Conservation (phyloP, 768 basidiomycete species). For the Pleurotus sapidus region DNA sequence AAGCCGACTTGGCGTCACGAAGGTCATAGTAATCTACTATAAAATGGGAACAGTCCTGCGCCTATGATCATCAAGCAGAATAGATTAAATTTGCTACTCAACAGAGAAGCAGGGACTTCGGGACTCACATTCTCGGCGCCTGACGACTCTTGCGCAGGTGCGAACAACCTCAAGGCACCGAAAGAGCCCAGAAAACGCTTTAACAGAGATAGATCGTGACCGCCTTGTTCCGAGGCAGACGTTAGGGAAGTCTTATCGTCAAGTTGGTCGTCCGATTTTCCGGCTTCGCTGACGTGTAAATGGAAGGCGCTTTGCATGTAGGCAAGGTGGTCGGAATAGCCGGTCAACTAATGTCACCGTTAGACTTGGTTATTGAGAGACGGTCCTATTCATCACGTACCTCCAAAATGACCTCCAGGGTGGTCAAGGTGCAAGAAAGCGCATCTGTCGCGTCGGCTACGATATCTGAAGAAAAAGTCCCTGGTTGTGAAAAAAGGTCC, state of each 20-base stretch:
- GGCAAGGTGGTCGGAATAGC: slow-evolving; percentile 47
- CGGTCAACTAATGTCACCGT: slow-evolving; percentile 42
- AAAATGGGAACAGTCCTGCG: neutral
- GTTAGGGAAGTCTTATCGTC: slow-evolving; percentile 3
- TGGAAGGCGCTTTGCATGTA: slow-evolving; percentile 51
- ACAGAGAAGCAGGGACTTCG: neutral
- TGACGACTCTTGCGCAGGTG: slow-evolving; percentile 3
- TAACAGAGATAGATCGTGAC: slow-evolving; percentile 23
- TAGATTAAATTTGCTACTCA: too few species aligned
- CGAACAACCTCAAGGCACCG: slow-evolving; percentile 25
- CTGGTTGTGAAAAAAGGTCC: slow-evolving; percentile 16
- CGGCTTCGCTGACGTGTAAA: slow-evolving; percentile 37
- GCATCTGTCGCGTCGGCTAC: slow-evolving; percentile 19
- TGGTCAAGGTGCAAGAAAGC: slow-evolving; percentile 42
- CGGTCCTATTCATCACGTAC: slow-evolving; percentile 25
- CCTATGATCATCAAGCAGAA: neutral
- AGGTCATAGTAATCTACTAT: slow-evolving; percentile 67
- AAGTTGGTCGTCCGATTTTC: slow-evolving; percentile 14
- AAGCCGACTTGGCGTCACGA: slow-evolving; percentile 53
- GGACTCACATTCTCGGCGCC: slow-evolving; percentile 18
- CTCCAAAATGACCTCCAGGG: slow-evolving; percentile 41
- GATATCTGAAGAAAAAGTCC: slow-evolving; percentile 26
- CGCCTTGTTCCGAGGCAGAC: neutral
- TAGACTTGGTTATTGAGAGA: slow-evolving; percentile 4
- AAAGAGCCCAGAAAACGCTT: slow-evolving; percentile 31